Base-by-base conservation (phyloP, 2,329 filamentous ascomycete species). In the Scedosporium minutisporum region DNA sequence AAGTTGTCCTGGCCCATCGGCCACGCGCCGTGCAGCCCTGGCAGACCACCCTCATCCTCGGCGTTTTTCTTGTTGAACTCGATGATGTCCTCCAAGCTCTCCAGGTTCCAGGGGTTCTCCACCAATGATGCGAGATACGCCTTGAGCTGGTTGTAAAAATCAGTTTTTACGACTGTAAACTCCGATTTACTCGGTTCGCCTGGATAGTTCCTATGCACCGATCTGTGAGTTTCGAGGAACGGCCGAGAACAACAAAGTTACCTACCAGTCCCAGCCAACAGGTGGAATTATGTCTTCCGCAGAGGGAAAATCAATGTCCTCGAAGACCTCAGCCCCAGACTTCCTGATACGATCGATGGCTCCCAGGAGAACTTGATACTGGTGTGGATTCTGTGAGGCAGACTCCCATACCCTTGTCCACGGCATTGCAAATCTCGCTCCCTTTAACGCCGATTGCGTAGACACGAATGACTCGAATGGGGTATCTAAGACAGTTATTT, bases 241-340 rank as follows among this genome's bases (percentile, higher is more conserved):
- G 90, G 84, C 64, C 91, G 90, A n/a, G 85, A 75, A 67, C 77
- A 85, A 2, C 86, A 86, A 78, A 14, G 87, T 87, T 65, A 84
- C 88, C 68, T 89, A 87, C 82, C 89, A 92, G 71, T 91, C 78
- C 88, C 88, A 92, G n/a, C 87, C 86, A 58, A 82, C 71, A 0
- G 84, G 86, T 38, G 81, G 82, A 12, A 91, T 80, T 25, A 90
- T 82, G 0, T 75, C 82, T 68, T 86, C 72, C 67, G 84, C 82
- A 69, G 84, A 77, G 23, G 84, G 83, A 1, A 92, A 78, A 69
- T 92, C 88, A 0, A 87, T 90, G 27, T 80, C 80, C 68, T 91
- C 89, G 68, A 91, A 76, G 48, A 92, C 78, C 1, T 80, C 87
- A 0, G 87, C 88, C 1, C 89, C 88, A 0, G 85, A 84, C 0